A percentile compares a stretch with the other conserved stretches of the same genome.
phyloP scores from a whole-genome alignment of 1,284 basidiomycete genomes.

The Cutaneotrichosporon mucoides region DNA sequence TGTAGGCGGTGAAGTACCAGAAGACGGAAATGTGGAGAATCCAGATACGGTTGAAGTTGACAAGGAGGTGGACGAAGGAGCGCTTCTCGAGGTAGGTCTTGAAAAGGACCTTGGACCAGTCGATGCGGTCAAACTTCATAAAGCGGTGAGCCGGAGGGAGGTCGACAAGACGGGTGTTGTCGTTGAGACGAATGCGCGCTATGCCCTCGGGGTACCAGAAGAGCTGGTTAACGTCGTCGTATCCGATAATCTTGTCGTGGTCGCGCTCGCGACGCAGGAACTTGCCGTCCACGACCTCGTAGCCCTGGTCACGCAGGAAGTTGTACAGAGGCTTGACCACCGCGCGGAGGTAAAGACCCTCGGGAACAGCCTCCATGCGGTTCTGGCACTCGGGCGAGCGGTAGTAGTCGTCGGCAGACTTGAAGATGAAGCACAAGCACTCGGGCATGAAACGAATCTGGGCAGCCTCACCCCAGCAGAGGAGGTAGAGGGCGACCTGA shows the following conservation, averaged over 20 bases:
- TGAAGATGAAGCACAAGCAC: constrained; percentile 98
- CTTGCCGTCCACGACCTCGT: constrained; percentile 93
- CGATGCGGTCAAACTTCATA: constrained; percentile 90
- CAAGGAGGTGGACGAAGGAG: constrained; percentile 85
- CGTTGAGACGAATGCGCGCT: constrained; percentile 77
- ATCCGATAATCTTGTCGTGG: constrained; percentile 93
- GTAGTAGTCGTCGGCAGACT: constrained; percentile 99
- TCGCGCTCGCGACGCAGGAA: constrained; percentile 90
- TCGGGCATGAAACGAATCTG: constrained; percentile 98
- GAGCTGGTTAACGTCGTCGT: constrained; percentile 98
- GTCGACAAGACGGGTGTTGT: constrained; percentile 90
- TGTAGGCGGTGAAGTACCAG: constrained; percentile 93
- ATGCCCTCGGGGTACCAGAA: constrained; percentile 99
- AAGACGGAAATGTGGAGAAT: constrained; percentile 87
- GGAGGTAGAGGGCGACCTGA: constrained; percentile 91
- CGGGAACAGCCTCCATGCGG: constrained; percentile 86
- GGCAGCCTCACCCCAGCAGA: constrained; percentile 98
- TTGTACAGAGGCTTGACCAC: constrained; percentile 93
- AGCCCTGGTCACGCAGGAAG: constrained; percentile 96
- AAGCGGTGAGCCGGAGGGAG: constrained; percentile 82
- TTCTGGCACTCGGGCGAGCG: constrained; percentile 98
- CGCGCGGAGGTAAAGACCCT: constrained; percentile 85
- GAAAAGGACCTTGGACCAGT: constrained; percentile 92
- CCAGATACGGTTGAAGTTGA: constrained; percentile 98
- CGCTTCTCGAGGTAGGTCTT: constrained; percentile 97